These are phyloP conservation scores for Actinomortierella ambigua DNA, from an alignment of 371 early-diverging fungal species.

Conservation along the genomic window DNA sequence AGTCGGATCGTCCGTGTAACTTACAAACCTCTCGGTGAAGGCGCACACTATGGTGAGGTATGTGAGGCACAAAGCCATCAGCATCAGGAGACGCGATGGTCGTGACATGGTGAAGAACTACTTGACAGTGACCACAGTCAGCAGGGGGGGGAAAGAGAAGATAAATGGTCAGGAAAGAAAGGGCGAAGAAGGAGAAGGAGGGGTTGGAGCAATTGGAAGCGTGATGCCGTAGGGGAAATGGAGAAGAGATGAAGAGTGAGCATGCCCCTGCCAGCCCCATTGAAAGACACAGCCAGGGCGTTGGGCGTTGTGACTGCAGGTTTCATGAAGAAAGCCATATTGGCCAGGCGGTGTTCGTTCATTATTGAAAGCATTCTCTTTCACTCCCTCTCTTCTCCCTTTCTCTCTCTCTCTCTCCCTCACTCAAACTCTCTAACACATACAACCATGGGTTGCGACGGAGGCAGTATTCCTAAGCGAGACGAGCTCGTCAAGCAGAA, in stretches of 20 bases:
- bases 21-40: too few relatives aligned
- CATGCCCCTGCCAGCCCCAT: neutral
- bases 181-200: too few relatives aligned
- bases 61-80: too few relatives aligned
- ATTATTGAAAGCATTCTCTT: neutral
- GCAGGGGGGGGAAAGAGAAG: too few relatives aligned
- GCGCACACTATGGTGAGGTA: too few relatives aligned
- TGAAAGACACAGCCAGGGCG: neutral
- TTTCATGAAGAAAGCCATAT: too few relatives aligned
- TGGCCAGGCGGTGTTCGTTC: neutral
- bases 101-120: too few relatives aligned
- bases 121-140: too few relatives aligned
- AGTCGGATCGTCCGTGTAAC: too few relatives aligned
- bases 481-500: slow-evolving; percentile 93
- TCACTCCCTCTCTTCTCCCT: neutral
- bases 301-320: neutral
- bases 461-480: slow-evolving; percentile 94
- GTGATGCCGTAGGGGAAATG: neutral
- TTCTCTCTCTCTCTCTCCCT: neutral
- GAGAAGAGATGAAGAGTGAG: neutral
- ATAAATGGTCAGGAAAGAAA: too few relatives aligned
- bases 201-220: neutral
- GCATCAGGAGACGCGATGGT: too few relatives aligned
- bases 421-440: neutral
- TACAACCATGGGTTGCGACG: slow-evolving; percentile 88